Base-by-base conservation (phyloP, 164 flowering plant genomes). In the Magnolia kwangsiensis region DNA sequence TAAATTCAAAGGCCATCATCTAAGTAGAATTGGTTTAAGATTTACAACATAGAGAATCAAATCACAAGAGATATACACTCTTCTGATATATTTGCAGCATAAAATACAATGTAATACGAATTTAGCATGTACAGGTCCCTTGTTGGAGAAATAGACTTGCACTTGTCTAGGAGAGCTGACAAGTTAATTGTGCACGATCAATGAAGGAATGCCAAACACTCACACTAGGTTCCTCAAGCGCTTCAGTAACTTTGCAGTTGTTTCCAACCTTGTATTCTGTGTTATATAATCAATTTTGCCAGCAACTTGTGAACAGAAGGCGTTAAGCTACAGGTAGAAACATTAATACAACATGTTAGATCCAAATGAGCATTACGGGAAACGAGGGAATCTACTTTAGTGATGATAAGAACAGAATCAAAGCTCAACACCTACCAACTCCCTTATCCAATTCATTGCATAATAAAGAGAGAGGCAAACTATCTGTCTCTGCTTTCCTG, bases 141-240 rank as follows among this genome's bases (percentile, higher is more conserved):
- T 20, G 1, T 8, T 20, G 6, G 45, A 37, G 8, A 21, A 29
- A 16, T 11, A 8, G 24, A 23, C 5, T 20, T 20, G 24, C 29
- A 5, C 5, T 65, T 20, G 13, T 75, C 18, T 76, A 4, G 14
- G 16, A 37, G 71, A 70, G 7, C 20, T 37, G 61, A 45, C 24
- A 7, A 37, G 29, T 13, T 29, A 45, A 70, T 71, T 14, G 4
- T 50, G 21, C 2, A 21, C 14, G 27, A 18, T 8, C 67, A 11
- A 67, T 37, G 7, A 37, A 37, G 45, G 45, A 66, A 61, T 65
- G 50, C 67, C 67, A 74, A 69, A 76, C 3, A 85, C 96, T 81
- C 88, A 93, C 98, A 92, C 82, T 68, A 94, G 86, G 76, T 92
- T 92, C 84, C 92, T 89, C 79, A 92, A 78, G 75, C 98, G 94